Evolutionary conservation across 1,284 basidiomycete genomes (phyloP), one percentile per base, ranked within the genome.

Genomic region (Athelia sp.): DNA sequence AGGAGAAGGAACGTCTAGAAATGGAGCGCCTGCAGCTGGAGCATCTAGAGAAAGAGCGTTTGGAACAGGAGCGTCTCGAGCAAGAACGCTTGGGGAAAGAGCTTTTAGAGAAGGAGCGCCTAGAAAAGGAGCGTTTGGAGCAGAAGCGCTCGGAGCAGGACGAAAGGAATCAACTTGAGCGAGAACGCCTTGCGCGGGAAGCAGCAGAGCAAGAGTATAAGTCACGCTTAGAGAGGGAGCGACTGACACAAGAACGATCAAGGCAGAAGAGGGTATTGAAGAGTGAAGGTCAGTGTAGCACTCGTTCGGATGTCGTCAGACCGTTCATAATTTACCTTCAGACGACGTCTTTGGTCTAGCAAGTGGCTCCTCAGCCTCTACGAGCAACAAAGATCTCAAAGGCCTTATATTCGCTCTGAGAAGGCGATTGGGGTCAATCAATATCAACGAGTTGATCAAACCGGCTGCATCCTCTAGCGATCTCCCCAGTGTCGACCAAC

Each of bases 361-460:
- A 60, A 59, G 3, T 58, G 55, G 18, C 58, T 60, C 17, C 68
- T 62, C 53, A 29, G 26, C 26, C 26, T 61, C 64, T 21, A 61
- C 65, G 49, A 67, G 65, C 51, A 65, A 67, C 54, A 56, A 60
- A 42, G 67, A 69, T 40, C 54, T 78, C 9, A 66, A 76, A 51
- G 61, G 63, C 44, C 54, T 55, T 35, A 55, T 72, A 6, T 48
- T 62, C 47, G 50, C 56, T 22, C 62, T 87, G 23, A 72, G 84
- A 50, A 82, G 75, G 57, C 72, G 76, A n/a, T 67, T 90, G 26
- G 75, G 75, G 43, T 76, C 79, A 6, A 70, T 90, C 50, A 75
- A 72, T 50, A 76, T 89, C 51, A 78, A 79, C 50, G 76, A 79
- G 45, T 60, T 74, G 14, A n/a, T 21, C 15, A 40, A 21, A 6